These are phyloP conservation scores for Tetrahymena malaccensis DNA, from an alignment of 73 alveolate genomes.

Conservation along the genomic window DNA sequence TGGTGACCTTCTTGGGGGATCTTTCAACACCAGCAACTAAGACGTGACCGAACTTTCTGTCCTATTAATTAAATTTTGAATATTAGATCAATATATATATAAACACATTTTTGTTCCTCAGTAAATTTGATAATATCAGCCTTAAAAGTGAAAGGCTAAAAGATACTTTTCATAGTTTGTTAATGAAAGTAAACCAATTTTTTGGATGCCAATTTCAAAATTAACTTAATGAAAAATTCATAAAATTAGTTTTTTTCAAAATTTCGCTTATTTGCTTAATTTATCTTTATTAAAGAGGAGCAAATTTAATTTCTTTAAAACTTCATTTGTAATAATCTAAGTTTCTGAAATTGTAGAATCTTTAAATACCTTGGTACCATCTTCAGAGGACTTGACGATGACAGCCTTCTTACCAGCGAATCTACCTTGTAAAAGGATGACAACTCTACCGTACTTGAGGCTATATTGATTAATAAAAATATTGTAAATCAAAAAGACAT, in stretches of 20 bases:
- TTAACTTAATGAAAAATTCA: neutral
- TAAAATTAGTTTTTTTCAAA: neutral
- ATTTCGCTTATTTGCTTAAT: neutral
- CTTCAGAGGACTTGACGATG: conserved; percentile 70
- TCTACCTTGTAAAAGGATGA: conserved; percentile 79
- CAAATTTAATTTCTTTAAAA: neutral
- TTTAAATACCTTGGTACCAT: conserved; percentile 62
- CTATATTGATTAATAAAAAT: neutral
- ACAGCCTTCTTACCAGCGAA: conserved; percentile 90
- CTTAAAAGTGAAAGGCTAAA: neutral
- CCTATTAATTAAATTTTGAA: conserved; percentile 17
- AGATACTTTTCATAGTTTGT: neutral
- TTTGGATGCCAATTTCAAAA: neutral
- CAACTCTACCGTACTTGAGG: conserved; percentile 81
- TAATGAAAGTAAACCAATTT: neutral
- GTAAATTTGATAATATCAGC: neutral
- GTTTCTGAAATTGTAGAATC: neutral
- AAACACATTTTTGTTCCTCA: neutral
- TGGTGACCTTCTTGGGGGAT: conserved; percentile 69
- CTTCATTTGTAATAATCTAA: neutral
- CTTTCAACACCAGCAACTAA: conserved; percentile 78
- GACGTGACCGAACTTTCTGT: conserved; percentile 75
- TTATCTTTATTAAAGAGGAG: neutral
- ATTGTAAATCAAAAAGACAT: neutral
- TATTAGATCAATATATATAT: neutral